phyloP scores from a whole-genome alignment of 805 yeast species.

The Tetrapisispora phaffii region DNA sequence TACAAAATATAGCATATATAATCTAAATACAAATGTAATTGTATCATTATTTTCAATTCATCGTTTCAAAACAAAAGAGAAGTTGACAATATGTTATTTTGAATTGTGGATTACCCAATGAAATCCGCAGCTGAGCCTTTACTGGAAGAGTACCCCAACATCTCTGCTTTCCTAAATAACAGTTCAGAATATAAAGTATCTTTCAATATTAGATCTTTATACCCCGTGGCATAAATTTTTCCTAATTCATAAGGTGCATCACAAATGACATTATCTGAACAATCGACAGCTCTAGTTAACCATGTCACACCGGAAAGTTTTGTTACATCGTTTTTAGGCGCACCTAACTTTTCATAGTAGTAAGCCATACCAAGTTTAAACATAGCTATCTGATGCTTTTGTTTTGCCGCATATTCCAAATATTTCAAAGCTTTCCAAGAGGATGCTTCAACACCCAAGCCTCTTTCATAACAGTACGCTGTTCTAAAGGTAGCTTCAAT shows the following conservation, averaged over 20 bases:
- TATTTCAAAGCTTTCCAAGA: conserved; percentile 74
- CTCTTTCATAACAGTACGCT: conserved; percentile 82
- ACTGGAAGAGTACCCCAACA: conserved; percentile 54
- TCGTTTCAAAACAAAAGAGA: too few species aligned
- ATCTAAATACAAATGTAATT: too few species aligned
- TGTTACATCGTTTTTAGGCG: conserved; percentile 50
- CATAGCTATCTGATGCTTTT: conserved; percentile 90
- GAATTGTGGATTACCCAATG: too few species aligned
- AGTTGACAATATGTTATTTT: conserved; percentile 27
- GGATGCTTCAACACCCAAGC: conserved; percentile 81
- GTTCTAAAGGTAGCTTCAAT: conserved; percentile 82
- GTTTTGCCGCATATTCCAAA: conserved; percentile 71
- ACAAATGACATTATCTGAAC: conserved; percentile 68
- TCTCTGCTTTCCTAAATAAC: conserved; percentile 79
- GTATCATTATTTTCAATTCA: too few species aligned
- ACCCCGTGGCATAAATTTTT: conserved; percentile 73
- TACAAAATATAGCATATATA: too few species aligned
- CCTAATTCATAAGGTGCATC: conserved; percentile 72
- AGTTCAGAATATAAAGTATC: conserved; percentile 80
- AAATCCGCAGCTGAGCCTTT: conserved; percentile 32
- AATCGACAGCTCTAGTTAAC: conserved; percentile 74
- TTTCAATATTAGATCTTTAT: conserved; percentile 73
- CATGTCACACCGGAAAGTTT: conserved; percentile 82
- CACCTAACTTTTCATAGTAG: conserved; percentile 73
- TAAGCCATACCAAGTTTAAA: conserved; percentile 79